These are phyloP conservation scores for Paecilomyces formosus DNA, from an alignment of 2,329 filamentous ascomycete genomes.

Conservation along the genomic window DNA sequence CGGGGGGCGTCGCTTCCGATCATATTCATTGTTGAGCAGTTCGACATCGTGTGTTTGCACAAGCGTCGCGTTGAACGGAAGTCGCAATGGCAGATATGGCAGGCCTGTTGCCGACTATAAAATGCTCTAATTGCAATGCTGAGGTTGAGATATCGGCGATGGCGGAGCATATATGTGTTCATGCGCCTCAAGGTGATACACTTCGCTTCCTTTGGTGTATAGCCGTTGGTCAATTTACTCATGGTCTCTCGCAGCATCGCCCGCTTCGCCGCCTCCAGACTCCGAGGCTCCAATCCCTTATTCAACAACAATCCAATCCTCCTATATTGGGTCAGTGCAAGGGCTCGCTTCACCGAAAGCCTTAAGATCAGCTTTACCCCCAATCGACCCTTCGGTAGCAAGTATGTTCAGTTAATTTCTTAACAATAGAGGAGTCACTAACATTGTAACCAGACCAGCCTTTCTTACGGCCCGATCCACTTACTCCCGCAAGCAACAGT, in stretches of 20 bases:
- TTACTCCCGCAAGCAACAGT: conserved; percentile 58
- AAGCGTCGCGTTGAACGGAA: not conserved
- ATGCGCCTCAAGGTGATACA: conserved; percentile 30
- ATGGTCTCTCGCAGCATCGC: conserved; percentile 20
- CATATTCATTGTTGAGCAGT: conserved; percentile 1
- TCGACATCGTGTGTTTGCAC: not conserved
- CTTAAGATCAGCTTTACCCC: conserved; percentile 42
- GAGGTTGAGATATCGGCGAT: conserved; percentile 79
- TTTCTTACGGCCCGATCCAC: conserved; percentile 46
- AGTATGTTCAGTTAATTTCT: conserved; percentile 40
- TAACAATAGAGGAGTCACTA: conserved; percentile 1
- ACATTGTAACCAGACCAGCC: conserved; percentile 26
- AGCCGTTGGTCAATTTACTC: conserved; percentile 3
- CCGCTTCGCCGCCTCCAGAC: conserved; percentile 16
- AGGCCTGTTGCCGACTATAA: conserved; percentile 72
- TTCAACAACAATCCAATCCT: no score
- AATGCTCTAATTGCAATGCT: conserved; percentile 71
- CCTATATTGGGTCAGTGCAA: not conserved
- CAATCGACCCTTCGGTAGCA: conserved; percentile 51
- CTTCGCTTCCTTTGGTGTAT: not conserved
- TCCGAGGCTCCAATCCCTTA: conserved; percentile 12
- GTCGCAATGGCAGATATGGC: conserved; percentile 47
- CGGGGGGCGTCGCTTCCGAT: conserved; percentile 34
- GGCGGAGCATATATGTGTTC: conserved; percentile 72
- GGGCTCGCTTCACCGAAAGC: conserved; percentile 24